Percentiles rank a stretch among this genome's conserved stretches.
Conservation (phyloP, 768 basidiomycete species). For the Kwoniella sp. region DNA sequence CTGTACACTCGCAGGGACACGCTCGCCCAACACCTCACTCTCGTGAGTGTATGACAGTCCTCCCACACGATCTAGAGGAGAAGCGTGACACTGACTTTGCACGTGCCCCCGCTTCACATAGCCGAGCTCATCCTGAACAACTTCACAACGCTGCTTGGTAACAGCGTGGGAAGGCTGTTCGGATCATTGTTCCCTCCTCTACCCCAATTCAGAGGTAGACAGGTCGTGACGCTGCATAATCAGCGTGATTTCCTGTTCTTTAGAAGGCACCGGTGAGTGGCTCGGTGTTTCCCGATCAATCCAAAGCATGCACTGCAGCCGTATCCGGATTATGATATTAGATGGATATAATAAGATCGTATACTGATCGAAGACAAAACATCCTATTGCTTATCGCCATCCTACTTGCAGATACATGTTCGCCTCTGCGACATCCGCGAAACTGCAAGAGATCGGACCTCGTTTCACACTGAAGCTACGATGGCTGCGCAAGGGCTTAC, state of each 20-base stretch:
- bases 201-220: conserved; percentile 91
- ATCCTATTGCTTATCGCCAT: no score
- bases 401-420: conserved; percentile 73
- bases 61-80: neutral
- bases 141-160: conserved; percentile 90
- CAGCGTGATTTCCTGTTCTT: conserved; percentile 98
- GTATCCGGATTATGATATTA: no score
- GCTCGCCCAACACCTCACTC: conserved; percentile 88
- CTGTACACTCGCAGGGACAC: no score
- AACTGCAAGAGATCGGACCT: conserved; percentile 95
- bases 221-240: conserved; percentile 96
- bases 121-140: conserved; percentile 91
- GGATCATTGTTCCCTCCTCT: conserved; percentile 94
- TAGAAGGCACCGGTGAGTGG: conserved; percentile 79
- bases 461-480: conserved; percentile 92
- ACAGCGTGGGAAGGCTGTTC: conserved; percentile 90
- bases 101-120: conserved; percentile 6
- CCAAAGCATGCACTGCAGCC: no score
- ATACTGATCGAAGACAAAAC: no score
- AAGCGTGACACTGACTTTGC: neutral
- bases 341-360: no score
- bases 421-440: conserved; percentile 83
- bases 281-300: neutral
- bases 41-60: conserved; percentile 55
- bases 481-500: conserved; percentile 84